Base-by-base conservation (phyloP, 176 grass and related monocot species). In the Avena sativa region DNA sequence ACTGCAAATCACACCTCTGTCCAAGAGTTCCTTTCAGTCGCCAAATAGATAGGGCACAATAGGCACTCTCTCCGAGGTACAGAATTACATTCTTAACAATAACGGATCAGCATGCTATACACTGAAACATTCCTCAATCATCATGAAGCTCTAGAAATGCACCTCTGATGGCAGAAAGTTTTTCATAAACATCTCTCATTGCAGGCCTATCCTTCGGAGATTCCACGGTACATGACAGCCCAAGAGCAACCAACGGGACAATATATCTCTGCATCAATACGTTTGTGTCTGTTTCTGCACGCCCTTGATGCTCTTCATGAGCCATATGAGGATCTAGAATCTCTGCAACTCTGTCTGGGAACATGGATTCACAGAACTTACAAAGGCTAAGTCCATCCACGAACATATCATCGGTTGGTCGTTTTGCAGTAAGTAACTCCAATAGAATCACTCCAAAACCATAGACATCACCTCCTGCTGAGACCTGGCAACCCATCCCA, bases 371-470 rank as follows among this genome's bases (percentile, higher is more conserved):
- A 19, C 17, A 72, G 16, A 69, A 82, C 10, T 28, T 86, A 17
- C 48, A 40, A 59, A 89, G 77, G 68, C 15, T 85, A 16, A 85
- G 66, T 9, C 69, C 82, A 16, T 81, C 25, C 0, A 63, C 23
- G 0, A 85, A 89, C 47, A 85, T 9, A 56, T 80, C 38, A 32
- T 85, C 67, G 0, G 76, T 81, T 0, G 88, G 88, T 2, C 13
- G 46, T 25, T 66, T 89, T 57, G 47, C 82, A 0, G 82, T 81
- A 12, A 85, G 57, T 34, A 89, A 75, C 50, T 89, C 82, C 7
- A 89, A 34, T 0, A 89, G 82, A 16, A 89, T 48, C 67, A 89
- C 77, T n/a, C 88, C 88, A 36, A 85, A 85, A 59, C 82, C 32
- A 38, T 85, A 89, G 0, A 81, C 76, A 6, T 89, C 88, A 16